Base-by-base conservation (phyloP, 352 stramenopile species). In the Halophytophthora batemanensis region DNA sequence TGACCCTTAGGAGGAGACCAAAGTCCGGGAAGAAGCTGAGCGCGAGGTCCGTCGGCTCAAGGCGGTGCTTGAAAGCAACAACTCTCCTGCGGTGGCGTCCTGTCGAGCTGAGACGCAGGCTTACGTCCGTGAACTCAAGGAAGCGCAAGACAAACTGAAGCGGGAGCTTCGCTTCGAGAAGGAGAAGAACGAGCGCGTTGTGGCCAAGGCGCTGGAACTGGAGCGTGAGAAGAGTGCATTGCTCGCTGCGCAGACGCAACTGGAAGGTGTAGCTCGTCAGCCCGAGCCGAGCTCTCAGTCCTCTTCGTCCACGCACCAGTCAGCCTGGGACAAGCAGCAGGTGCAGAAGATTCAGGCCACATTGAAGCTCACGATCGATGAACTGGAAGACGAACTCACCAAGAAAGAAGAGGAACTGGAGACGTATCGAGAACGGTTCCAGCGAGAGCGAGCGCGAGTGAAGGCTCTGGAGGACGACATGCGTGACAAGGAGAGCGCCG, bases 1-100 rank as follows among this genome's bases (percentile, higher is more conserved):
- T n/a, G n/a, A n/a, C n/a, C n/a, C n/a, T n/a, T 35, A 91, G 79
- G 80, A 93, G 39, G 82, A 93, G 66, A 85, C 75, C 8, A 73
- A 77, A 42, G 58, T 86, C 8, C 72, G 82, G 29, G 76, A 91
- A 53, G 74, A 87, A 39, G 82, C 82, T 1, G 77, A 93, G 52
- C 74, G 72, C 42, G 80, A 90, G 70, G 72, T 90, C 18, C 64
- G 74, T 17, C 72, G 83, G 8, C 70, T 94, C 19, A 73, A 79
- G 55, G 68, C 61, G 7, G 66, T 94, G 19, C 40, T 94, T 0
- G 80, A 88, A 41, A 75, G 61, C 6, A 79, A 83, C 21, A 50
- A 65, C 11, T 55, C 69, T 2, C 79, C 78, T 2, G 66, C 84
- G 3, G 60, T 89, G 22, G 58, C 76, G 13, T 81, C 77, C 0